Base-by-base conservation (phyloP, 768 basidiomycete species). In the Hypholoma sublateritium region DNA sequence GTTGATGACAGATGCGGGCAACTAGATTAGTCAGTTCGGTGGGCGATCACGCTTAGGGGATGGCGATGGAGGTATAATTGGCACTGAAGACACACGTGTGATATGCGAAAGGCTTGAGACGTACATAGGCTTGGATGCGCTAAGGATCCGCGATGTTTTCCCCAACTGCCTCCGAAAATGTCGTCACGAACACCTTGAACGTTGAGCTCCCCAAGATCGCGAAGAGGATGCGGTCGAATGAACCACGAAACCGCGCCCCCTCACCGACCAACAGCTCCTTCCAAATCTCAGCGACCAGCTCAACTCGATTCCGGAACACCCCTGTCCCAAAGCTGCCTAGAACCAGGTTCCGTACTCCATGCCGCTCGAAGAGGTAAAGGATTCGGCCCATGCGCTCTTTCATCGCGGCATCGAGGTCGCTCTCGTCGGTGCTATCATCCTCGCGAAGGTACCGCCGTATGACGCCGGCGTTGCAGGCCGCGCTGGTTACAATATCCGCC, bases 281-380 rank as follows among this genome's bases (percentile, higher is more conserved):
- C 89, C 89, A 91, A 22, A 87, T 76, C 46, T 67, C 72, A 1
- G 85, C 88, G 11, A 90, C 80, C 32, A 77, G 72, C 44, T 72
- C 64, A 8, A 89, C 80, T 22, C 75, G 72, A 65, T 91, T 91
- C 54, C 68, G 73, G 69, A 89, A 91, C 4, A 85, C 88, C 0
- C 89, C 89, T 1, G 88, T 89, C 16, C 89, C 89, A 69, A 88
- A 90, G 63, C 83, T 84, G 25, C 89, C 89, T n/a, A 91, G 69
- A 0, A 90, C 84, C 43, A 91, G 55, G 60, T 83, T 77, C 61
- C 73, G 73, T 16, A 81, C 78, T 2, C 83, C 82, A 56, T 81
- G 75, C 39, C 71, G 72, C 69, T 89, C 83, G 65, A 89, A 88
- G 22, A 89, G 69, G 49, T 71, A 80, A 3, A 91, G 68, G 21